Evolutionary conservation across 495 filamentous ascomycete genomes (phyloP), one percentile per base, ranked within the genome.

Genomic region (Aspergillus nanangensis): DNA sequence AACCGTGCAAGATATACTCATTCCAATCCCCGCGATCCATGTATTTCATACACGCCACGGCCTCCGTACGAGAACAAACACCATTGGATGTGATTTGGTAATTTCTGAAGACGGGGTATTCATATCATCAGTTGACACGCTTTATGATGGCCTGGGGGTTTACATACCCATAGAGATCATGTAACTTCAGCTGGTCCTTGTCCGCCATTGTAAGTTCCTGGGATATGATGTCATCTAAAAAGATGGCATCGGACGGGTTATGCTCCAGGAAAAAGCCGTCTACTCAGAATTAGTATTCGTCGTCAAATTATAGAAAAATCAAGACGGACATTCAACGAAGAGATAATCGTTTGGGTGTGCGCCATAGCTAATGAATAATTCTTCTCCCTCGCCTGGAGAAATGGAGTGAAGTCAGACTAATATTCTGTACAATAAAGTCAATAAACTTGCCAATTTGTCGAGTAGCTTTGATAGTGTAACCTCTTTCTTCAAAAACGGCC

Each of bases 331-430:
- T 64, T 90, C 87, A 9, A 76, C 74, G 4, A 90, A 74, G 13
- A 82, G 69, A 44, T 86, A 83, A 57, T 89, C 86, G 50, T 87
- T 86, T 14, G 67, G 63, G 60, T 90, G 87, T 18, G 61, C 48
- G 11, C 87, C 87, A 54, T 91, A 91, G 45, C 75, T 79, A n/a
- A 87, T 81, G 43, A 69, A 79, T 13, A 90, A 53, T 57, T 90
- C 84, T 25, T 86, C 80, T 11, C 80, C 82, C 19, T 52, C 51
- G 9, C 53, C 62, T 69, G 47, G 14, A n/a, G 33, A 24, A 36
- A 36, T 13, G 18, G 13, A 18, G n/a, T n/a, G n/a, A n/a, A n/a
- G n/a, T n/a, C n/a, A n/a, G n/a, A n/a, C n/a, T n/a, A n/a, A n/a
- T n/a, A n/a, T n/a, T n/a, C n/a, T n/a, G n/a, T n/a, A n/a, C n/a